phyloP scores from a whole-genome alignment of 2,329 filamentous ascomycete species.

The Elsinoe batatas region DNA sequence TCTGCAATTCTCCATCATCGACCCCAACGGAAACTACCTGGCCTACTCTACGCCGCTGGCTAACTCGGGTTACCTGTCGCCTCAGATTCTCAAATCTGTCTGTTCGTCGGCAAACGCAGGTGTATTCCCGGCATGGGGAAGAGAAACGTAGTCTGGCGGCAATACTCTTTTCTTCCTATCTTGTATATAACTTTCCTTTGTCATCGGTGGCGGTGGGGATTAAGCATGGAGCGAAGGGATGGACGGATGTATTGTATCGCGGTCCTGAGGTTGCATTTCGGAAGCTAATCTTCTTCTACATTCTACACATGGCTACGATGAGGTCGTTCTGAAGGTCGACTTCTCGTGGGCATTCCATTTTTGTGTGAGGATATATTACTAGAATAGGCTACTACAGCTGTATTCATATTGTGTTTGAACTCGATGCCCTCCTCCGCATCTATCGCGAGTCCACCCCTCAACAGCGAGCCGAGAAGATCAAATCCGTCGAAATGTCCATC shows the following conservation, averaged over 20 bases:
- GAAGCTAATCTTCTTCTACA: background rate
- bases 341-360: background rate
- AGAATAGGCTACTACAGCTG: slow-evolving; percentile 1
- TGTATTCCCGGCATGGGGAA: slow-evolving; percentile 16
- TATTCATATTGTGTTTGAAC: slow-evolving; percentile 18
- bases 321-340: background rate
- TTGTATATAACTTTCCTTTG: background rate
- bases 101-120: slow-evolving; percentile 11
- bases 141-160: slow-evolving; percentile 5
- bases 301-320: background rate
- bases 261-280: background rate
- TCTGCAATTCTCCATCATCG: slow-evolving; percentile 15
- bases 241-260: slow-evolving; percentile 10
- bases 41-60: background rate
- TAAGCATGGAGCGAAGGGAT: background rate
- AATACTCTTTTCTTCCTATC: background rate
- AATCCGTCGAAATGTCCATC: slow-evolving; percentile 22
- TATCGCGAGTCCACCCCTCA: slow-evolving; percentile 22
- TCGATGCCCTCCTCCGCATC: slow-evolving; percentile 28
- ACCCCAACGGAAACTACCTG: slow-evolving; percentile 7
- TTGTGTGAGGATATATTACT: background rate
- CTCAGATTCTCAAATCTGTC: slow-evolving; percentile 13
- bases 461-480: slow-evolving; percentile 20
- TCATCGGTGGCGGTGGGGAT: background rate
- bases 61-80: slow-evolving; percentile 13